Evolutionary conservation across 306 rosid species (phyloP), one percentile per base, ranked within the genome.

Genomic region (apple (Malus domestica)): DNA sequence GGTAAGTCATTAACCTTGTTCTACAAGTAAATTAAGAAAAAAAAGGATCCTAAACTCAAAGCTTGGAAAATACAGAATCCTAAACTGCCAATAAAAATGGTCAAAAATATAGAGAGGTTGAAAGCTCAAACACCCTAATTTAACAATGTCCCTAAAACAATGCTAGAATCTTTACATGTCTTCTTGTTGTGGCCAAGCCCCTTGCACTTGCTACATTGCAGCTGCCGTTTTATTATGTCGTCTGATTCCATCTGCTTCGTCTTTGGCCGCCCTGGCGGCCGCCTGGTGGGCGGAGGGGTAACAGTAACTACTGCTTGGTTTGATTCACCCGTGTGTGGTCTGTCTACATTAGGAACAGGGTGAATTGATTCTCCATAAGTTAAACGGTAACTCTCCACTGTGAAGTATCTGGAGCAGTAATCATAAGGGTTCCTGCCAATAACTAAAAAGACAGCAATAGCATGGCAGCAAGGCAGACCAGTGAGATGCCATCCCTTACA

Each of bases 181-280:
- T 95, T 95, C 90, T 85, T 89, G 78, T 95, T 95, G 87, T 95
- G 99, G 70, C 99, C 99, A 78, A 95, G 97, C 67, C 92, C 97
- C 83, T 95, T 95, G 88, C 99, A 92, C 74, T 89, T 95, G 80
- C 99, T 85, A 74, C 99, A 95, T 81, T 95, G 99, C 54, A 95
- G 96, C 77, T 92, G 97, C 8, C 97, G 96, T 83, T 95, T 95
- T 62, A 90, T 86, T 55, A 92, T 76, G 78, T 95, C 99, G 51
- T 86, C 52, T 20, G 97, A 67, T 46, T 92, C 96, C 14, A 76
- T 72, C 72, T 86, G 89, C 88, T 95, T 92, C 83, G 76, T 74
- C 87, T 88, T 95, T 12, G 99, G 99, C 70, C 97, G 97, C 71
- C 99, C 97, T 9, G 96, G 99, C 9, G 97, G 92, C 66, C 99